Conservation (phyloP, 2,329 filamentous ascomycete genomes). For the Microdochium bolleyi region DNA sequence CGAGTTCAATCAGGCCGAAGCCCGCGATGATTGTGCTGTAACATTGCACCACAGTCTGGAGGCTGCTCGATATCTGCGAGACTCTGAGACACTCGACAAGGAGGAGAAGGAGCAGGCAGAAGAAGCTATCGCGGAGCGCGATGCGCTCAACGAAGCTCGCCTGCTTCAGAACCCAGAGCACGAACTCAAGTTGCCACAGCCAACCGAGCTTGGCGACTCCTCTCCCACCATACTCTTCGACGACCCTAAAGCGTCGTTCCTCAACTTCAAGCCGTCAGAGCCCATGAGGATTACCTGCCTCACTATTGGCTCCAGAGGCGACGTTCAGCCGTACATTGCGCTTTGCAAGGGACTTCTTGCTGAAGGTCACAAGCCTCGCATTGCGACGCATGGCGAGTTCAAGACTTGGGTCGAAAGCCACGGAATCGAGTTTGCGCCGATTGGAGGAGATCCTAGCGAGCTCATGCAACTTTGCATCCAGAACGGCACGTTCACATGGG, state of each 20-base stretch:
- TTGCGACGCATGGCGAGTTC: slow-evolving; percentile 90
- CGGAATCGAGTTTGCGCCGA: slow-evolving; percentile 83
- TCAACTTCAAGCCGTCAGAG: slow-evolving; percentile 81
- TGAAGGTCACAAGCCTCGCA: slow-evolving; percentile 79
- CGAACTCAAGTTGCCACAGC: slow-evolving; percentile 39
- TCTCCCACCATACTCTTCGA: slow-evolving; percentile 76
- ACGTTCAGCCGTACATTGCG: slow-evolving; percentile 96
- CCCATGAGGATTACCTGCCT: slow-evolving; percentile 82
- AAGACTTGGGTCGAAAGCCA: slow-evolving; percentile 83
- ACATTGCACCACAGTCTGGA: slow-evolving; percentile 74
- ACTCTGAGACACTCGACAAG: slow-evolving; percentile 58
- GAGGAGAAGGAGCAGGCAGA: slow-evolving; percentile 66
- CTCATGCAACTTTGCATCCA: slow-evolving; percentile 95
- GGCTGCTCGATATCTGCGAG: slow-evolving; percentile 59
- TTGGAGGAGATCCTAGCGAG: slow-evolving; percentile 87
- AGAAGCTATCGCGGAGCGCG: slow-evolving; percentile 70
- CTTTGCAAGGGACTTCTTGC: slow-evolving; percentile 83
- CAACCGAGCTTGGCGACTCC: slow-evolving; percentile 43
- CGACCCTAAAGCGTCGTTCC: slow-evolving; percentile 76
- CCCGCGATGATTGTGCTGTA: slow-evolving; percentile 82
- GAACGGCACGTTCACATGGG: slow-evolving; percentile 92
- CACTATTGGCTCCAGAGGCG: slow-evolving; percentile 90
- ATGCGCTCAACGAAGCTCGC: slow-evolving; percentile 70
- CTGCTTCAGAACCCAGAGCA: slow-evolving; percentile 42
- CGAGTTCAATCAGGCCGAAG: slow-evolving; percentile 71